These are phyloP conservation scores for Aspergillus taichungensis DNA, from an alignment of 495 filamentous ascomycete species.

Conservation along the genomic window DNA sequence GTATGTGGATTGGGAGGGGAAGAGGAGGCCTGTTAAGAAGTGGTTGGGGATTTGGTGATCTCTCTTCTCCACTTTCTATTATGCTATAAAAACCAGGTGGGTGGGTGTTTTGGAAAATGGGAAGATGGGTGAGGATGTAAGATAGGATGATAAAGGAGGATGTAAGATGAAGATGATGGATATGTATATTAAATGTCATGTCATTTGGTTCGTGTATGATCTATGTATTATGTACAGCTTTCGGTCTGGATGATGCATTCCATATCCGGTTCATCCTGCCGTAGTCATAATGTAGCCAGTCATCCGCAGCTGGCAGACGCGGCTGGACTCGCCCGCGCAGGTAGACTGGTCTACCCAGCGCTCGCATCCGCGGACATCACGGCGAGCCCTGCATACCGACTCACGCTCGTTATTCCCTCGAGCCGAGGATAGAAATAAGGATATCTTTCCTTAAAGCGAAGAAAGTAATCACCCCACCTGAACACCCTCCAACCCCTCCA, in stretches of 20 bases:
- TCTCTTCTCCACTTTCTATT: not conserved
- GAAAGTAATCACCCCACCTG: constrained; percentile 26
- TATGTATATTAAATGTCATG: too few species aligned
- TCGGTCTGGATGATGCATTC: too few species aligned
- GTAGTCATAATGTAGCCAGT: too few species aligned
- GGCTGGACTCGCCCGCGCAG: not conserved
- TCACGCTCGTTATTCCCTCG: too few species aligned
- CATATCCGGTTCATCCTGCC: too few species aligned
- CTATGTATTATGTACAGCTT: too few species aligned
- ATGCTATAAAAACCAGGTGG: not conserved
- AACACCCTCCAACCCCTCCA: constrained; percentile 62
- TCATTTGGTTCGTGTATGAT: too few species aligned
- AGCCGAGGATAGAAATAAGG: not conserved
- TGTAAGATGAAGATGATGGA: too few species aligned
- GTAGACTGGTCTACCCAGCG: not conserved
- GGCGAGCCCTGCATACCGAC: too few species aligned
- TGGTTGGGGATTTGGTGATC: constrained; percentile 55
- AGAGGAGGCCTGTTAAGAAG: constrained; percentile 47
- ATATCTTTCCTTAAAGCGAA: not conserved
- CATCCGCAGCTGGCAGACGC: too few species aligned
- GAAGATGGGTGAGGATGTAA: not conserved
- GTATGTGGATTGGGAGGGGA: constrained; percentile 36
- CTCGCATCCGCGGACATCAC: too few species aligned
- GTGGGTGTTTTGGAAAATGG: not conserved
- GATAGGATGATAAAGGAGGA: not conserved